phyloP scores from a whole-genome alignment of 495 filamentous ascomycete species.

The Hypoxylon fragiforme region DNA sequence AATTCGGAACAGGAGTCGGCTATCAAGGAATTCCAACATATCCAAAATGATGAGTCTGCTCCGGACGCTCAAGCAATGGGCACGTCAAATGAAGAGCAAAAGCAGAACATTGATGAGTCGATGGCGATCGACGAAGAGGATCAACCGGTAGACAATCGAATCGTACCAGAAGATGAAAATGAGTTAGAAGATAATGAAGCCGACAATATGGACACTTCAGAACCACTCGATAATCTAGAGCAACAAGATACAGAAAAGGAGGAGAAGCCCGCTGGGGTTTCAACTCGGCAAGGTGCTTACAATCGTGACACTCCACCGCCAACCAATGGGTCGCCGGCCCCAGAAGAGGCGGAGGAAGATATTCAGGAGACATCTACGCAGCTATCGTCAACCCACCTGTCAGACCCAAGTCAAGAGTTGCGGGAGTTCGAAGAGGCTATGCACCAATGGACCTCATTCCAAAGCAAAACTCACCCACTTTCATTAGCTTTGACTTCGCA shows the following conservation, averaged over 20 bases:
- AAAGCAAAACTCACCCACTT: constrained; percentile 78
- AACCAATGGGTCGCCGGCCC: constrained; percentile 10
- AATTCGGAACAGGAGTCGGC: constrained; percentile 57
- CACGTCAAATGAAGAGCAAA: constrained; percentile 83
- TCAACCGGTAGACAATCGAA: constrained; percentile 36
- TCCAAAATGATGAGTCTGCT: constrained; percentile 76
- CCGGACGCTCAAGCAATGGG: constrained; percentile 91
- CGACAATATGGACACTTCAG: constrained; percentile 44
- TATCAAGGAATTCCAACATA: constrained; percentile 81
- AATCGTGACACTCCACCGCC: constrained; percentile 35
- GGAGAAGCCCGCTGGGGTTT: constrained; percentile 46
- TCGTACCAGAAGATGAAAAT: constrained; percentile 53
- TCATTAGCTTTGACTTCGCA: constrained; percentile 89
- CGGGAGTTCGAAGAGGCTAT: constrained; percentile 64
- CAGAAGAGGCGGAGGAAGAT: constrained; percentile 57
- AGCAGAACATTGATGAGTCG: constrained; percentile 75
- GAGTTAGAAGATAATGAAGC: constrained; percentile 53
- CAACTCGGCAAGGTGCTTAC: constrained; percentile 53
- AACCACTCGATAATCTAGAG: constrained; percentile 39
- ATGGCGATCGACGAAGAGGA: constrained; percentile 81
- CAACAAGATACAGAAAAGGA: constrained; percentile 48
- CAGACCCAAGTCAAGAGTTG: constrained; percentile 42
- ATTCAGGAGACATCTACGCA: constrained; percentile 73
- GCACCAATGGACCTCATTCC: constrained; percentile 82
- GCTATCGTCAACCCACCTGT: constrained; percentile 71